Evolutionary conservation across 2,329 filamentous ascomycete species (phyloP), one percentile per base, ranked within the genome.

Genomic region (Aspergillus puulaauensis): DNA sequence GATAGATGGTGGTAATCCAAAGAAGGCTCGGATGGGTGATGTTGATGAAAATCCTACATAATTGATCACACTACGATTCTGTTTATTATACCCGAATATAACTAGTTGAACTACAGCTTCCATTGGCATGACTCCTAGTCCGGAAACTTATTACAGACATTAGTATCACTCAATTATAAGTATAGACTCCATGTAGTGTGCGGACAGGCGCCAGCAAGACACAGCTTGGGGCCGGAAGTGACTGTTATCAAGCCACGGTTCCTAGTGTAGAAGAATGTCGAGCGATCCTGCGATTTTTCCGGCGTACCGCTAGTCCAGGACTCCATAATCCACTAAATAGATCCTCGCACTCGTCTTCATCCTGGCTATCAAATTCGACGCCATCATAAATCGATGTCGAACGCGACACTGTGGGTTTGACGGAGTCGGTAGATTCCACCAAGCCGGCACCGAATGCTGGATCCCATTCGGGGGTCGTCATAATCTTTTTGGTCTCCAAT

Each of bases 261-360:
- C 68, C 66, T 47, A 68, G 68, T 40, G 67, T 58, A 17, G 67
- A 60, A 39, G 66, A 59, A 53, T 64, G 65, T 52, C 61, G 64
- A 45, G 69, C 70, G 51, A 68, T 57, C 57, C 69, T 75, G 66
- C 70, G 81, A 66, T 67, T 79, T 70, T 74, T 76, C 72, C 65
- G 65, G 14, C 73, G 68, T 43, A 68, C 72, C 41, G 85, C 85
- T 54, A 83, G 65, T 57, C 79, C 77, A 15, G 81, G 79, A 58
- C 76, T 86, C 85, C 85, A 88, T 19, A 85, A 77, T 0, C 85
- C 85, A 15, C 82, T 77, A 66, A 88, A 88, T 31, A 88, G 62
- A 69, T 87, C 85, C 70, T 88, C 85, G 59, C 85, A 87, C 71
- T 88, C 85, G 59, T 87, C 85, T 66, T 88, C 85, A 68, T 88